Base-by-base conservation (phyloP, 192 early-diverging fungal species). In the Dissophora globulifera region DNA sequence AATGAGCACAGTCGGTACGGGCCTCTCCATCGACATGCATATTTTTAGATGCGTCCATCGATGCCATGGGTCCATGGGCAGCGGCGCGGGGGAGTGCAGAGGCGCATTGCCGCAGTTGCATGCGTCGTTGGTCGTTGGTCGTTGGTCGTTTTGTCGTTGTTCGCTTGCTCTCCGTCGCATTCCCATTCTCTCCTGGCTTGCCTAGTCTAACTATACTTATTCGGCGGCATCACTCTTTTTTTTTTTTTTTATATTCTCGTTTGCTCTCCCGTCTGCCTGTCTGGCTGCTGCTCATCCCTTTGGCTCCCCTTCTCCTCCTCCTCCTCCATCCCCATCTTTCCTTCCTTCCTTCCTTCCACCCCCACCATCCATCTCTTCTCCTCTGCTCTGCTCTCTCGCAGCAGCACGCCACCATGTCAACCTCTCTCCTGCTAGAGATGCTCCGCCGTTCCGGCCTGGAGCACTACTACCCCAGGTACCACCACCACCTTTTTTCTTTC, bases 401-500 rank as follows among this genome's bases (percentile, higher is more conserved):
- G 22, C 13, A n/a, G 20, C 12, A 33, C 47, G 15, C 33, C 15
- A 13, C 10, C 50, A 82, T 82, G 80, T 71, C 76, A 56, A 69
- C 84, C 19, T 66, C 83, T 26, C 54, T 86, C 26, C 78, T 91
- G 51, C 67, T 89, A 62, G 89, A 92, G 45, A 91, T 89, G 27
- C 79, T 93, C 56, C 62, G 81, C 61, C 81, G 79, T 48, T 86
- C 87, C 10, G 87, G 88, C 27, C 82, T 93, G 38, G 89, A 86
- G 58, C 78, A 84, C 81, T 87, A 75, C 58, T 86, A 87, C 50
- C 81, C 84, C 57, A 82, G 81, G 84, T 84, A 65, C 45, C 20
- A n/a, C n/a, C n/a, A n/a, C n/a, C 8, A 0, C 12, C 23, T 4
- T 31, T 58, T 19, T 15, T 30, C 20, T 47, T 8, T 20, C n/a